Evolutionary conservation across 441 rosid species (phyloP).

Genomic region (Kokia cookei): DNA sequence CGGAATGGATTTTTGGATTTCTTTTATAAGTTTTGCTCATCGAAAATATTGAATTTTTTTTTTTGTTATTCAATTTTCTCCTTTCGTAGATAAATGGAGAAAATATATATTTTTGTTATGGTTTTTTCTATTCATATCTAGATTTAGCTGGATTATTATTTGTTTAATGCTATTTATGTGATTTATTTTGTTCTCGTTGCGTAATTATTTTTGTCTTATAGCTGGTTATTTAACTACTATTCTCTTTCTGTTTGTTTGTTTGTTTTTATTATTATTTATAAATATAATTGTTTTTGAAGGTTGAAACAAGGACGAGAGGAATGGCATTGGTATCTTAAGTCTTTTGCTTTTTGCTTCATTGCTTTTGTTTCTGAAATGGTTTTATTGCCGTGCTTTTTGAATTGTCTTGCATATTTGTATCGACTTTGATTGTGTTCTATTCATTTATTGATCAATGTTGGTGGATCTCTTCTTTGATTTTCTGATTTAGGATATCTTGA

Average conservation of each 20-base stretch:
- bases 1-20: background rate
- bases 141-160: background rate
- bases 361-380: background rate
- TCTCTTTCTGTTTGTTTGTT: background rate
- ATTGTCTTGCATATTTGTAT: background rate
- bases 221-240: background rate
- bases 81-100: background rate
- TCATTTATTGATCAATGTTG: background rate
- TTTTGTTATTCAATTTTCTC: background rate
- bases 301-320: background rate
- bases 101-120: background rate
- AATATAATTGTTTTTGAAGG: background rate
- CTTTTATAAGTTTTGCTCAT: background rate
- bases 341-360: background rate
- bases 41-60: background rate
- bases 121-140: background rate
- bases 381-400: background rate
- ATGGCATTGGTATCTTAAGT: background rate
- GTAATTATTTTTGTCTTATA: background rate
- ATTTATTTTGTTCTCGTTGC: background rate
- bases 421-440: background rate
- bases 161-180: background rate
- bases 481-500: background rate
- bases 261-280: background rate
- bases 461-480: background rate